Evolutionary conservation across 768 basidiomycete genomes (phyloP), one percentile per base, ranked within the genome.

Genomic region (Rhodotorula kratochvilovae): DNA sequence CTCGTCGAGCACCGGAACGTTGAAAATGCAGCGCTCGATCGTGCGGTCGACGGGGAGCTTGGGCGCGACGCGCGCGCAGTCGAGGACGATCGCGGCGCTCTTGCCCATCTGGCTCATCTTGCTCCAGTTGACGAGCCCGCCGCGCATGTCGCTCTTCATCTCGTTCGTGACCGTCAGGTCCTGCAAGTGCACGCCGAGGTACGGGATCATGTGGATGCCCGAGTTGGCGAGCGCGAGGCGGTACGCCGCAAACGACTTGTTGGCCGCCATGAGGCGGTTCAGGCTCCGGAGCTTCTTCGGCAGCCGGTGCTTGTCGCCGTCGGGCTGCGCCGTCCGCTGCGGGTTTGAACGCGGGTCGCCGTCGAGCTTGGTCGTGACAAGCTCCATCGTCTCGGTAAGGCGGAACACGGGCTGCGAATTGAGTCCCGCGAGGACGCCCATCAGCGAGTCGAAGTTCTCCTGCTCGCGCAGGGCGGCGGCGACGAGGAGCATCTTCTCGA

Each of bases 61-160:
- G 3, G 76, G 73, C 21, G 78, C 65, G n/a, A 63, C 31, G 1
- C 70, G 48, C 4, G 55, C n/a, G 53, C 77, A 78, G 27, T 78
- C 76, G 58, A 72, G 67, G 29, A 92, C 89, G 76, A 85, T 87
- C 61, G 86, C 85, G 66, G 95, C 87, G 77, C 93, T 92, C 70
- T 88, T 85, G 42, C 89, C 93, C 83, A 97, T 89, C 86, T 92
- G 89, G 74, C 89, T 89, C 81, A 90, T 96, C 81, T 98, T 98
- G 36, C 89, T 90, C 95, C 95, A 98, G 77, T 97, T 92, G 64
- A 97, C 90, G 78, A 87, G 83, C 76, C 90, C 88, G 31, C 85
- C 82, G 13, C 86, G 82, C 72, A 86, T 84, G 76, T 94, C 90
- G 5, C 84, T 83, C 71, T 95, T 93, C 67, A 87, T 89, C 81